Evolutionary conservation across 352 stramenopile species (phyloP), one percentile per base, ranked within the genome.

Genomic region (Phytophthora niederhauseri): DNA sequence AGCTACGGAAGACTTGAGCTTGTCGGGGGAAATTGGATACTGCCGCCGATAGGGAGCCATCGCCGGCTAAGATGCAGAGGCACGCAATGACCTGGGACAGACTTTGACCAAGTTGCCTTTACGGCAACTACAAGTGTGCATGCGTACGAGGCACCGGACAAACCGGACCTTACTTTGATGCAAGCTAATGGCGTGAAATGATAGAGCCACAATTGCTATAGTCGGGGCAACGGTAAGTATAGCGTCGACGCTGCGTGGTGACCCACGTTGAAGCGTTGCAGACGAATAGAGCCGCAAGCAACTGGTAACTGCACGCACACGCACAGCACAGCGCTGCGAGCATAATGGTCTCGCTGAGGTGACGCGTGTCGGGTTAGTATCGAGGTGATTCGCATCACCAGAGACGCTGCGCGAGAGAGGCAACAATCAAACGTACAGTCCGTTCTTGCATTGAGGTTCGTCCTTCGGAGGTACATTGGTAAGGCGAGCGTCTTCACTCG

Each of bases 401-500:
- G 65, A 72, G 60, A 70, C 55, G 17, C 54, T 70, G 57, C 57
- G 56, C 34, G 51, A 19, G 17, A 43, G 65, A 31, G 19, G 45
- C 26, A 38, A 15, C 55, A 19, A 60, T 34, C 19, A 56, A 62
- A 61, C 22, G 50, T 70, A 59, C 61, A 72, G 28, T 58, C 41
- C 43, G 24, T 59, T 59, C 31, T 36, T 60, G 46, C n/a, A 61
- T 57, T 66, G 34, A 61, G 22, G 19, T 70, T 56, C 36, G 51
- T 55, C 57, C 55, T 62, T 54, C 24, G 38, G 61, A 24, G 59
- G 45, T 56, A 8, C 9, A 34, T 43, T 12, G 34, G 34, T 26
- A 15, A 26, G 38, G 24, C 20, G 19, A 46, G 41, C 7, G n/a
- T 19, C 11, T 57, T 70, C 68, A 90, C 68, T 88, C 76, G 54